Evolutionary conservation across 1,139 yeast genomes (phyloP).

Genomic region (Taphrina flavorubra): DNA sequence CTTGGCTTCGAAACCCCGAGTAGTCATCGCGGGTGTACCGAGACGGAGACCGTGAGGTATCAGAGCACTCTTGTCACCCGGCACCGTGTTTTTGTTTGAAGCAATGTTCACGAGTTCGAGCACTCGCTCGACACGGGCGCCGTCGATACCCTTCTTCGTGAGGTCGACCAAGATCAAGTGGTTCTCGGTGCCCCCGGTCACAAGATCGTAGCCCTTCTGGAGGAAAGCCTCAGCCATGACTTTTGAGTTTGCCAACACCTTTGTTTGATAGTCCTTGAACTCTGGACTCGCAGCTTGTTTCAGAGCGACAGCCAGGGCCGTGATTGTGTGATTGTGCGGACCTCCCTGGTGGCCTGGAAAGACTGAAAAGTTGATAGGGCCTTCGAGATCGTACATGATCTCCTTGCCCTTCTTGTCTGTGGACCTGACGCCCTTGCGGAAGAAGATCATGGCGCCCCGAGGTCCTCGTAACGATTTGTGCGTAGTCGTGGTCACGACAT

Average conservation of each 20-base stretch:
- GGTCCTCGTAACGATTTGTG: conserved; percentile 99
- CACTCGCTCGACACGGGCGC: conserved; percentile 95
- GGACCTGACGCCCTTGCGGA: conserved; percentile 93
- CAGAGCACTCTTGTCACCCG: conserved; percentile 96
- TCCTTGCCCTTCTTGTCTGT: conserved; percentile 92
- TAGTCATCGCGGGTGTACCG: conserved; percentile 99
- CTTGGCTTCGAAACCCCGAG: conserved; percentile 89
- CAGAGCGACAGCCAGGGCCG: conserved; percentile 95
- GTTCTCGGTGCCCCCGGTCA: conserved; percentile 93
- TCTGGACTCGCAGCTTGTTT: conserved; percentile 93
- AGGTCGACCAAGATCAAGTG: conserved; percentile 92
- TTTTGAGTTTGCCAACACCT: conserved; percentile 88
- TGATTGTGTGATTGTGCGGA: conserved; percentile 97
- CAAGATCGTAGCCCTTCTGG: conserved; percentile 76
- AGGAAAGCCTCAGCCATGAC: conserved; percentile 76
- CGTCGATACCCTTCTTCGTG: conserved; percentile 83
- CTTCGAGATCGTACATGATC: conserved; percentile 85
- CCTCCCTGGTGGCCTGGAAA: conserved; percentile 99
- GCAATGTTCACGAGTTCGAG: conserved; percentile 96
- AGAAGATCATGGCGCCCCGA: conserved; percentile 98
- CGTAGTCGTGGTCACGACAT: conserved; percentile 96
- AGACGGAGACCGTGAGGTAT: conserved; percentile 98
- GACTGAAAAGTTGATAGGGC: conserved; percentile 94
- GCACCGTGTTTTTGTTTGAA: conserved; percentile 94
- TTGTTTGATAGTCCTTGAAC: conserved; percentile 85